Evolutionary conservation across 495 filamentous ascomycete species (phyloP).

Genomic region (Hypomontagnella submonticulosa): DNA sequence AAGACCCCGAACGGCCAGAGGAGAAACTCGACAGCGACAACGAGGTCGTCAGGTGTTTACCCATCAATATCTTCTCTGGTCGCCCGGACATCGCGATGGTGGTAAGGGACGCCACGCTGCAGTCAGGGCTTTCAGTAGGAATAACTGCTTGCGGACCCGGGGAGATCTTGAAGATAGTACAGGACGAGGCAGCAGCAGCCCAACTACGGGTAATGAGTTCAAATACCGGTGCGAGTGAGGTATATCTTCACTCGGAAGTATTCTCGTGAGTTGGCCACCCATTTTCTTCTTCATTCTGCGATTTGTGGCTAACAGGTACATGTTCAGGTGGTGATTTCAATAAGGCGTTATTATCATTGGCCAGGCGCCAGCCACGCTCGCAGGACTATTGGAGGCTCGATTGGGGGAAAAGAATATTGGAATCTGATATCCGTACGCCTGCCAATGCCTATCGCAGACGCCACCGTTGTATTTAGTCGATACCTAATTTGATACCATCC

Average conservation of each 20-base stretch:
- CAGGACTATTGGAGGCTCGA: too few species aligned
- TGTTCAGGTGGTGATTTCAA: conserved; percentile 15
- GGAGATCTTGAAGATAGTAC: conserved; percentile 61
- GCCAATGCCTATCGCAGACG: too few species aligned
- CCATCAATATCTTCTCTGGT: conserved; percentile 35
- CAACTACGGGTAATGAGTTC: conserved; percentile 56
- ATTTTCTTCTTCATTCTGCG: neutral
- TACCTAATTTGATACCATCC: too few species aligned
- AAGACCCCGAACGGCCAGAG: conserved; percentile 22
- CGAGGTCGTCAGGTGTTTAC: conserved; percentile 11
- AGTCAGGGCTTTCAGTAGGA: conserved; percentile 49
- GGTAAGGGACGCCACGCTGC: conserved; percentile 43
- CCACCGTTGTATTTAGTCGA: too few species aligned
- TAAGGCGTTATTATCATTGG: too few species aligned
- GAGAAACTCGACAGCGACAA: conserved; percentile 11
- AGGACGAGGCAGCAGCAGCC: conserved; percentile 60
- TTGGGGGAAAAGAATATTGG: too few species aligned
- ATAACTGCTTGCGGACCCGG: conserved; percentile 64
- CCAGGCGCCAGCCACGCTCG: too few species aligned
- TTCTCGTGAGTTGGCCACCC: conserved; percentile 56
- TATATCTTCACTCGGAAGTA: conserved; percentile 64
- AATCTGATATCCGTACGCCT: too few species aligned
- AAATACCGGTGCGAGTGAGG: conserved; percentile 50
- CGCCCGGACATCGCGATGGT: conserved; percentile 54
- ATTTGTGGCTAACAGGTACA: neutral